phyloP scores from a whole-genome alignment of 169 alveolate genomes.

The Perkinsus marinus region DNA sequence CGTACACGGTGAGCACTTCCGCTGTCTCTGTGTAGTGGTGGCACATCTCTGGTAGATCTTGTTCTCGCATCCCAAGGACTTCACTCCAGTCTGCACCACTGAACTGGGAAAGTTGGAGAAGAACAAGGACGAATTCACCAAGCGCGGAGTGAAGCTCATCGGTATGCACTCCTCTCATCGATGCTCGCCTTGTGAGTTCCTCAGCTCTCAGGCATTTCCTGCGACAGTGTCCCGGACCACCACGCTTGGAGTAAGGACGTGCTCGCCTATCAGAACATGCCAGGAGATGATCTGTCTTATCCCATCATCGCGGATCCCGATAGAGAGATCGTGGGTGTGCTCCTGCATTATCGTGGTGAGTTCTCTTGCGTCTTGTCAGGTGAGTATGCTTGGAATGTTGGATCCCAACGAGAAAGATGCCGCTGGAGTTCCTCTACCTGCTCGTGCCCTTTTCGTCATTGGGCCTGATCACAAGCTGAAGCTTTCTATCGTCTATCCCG shows the following conservation, averaged over 20 bases:
- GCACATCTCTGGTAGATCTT: no score
- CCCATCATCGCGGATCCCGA: constrained; percentile 38
- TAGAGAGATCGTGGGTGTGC: constrained; percentile 22
- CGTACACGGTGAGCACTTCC: neutral
- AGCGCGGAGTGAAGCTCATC: constrained; percentile 34
- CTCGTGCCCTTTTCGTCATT: constrained; percentile 42
- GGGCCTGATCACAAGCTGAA: constrained; percentile 37
- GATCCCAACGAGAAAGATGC: constrained; percentile 44
- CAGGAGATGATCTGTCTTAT: constrained; percentile 14
- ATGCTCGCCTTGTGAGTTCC: neutral
- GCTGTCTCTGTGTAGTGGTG: no score
- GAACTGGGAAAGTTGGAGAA: constrained; percentile 45
- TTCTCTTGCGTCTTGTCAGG: constrained; percentile 14
- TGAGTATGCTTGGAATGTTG: constrained; percentile 36
- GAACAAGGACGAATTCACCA: constrained; percentile 27
- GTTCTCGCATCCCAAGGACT: constrained; percentile 49
- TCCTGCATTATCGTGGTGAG: neutral
- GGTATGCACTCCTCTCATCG: constrained; percentile 19
- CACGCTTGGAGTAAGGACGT: constrained; percentile 24
- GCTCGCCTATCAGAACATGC: neutral
- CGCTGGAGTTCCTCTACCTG: constrained; percentile 47
- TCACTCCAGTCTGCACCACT: constrained; percentile 64
- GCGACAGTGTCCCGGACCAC: neutral
- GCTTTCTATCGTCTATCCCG: constrained; percentile 45
- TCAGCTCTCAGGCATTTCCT: neutral